Conservation (phyloP, 129 eudicot genomes). For the Flaveria bidentis region DNA sequence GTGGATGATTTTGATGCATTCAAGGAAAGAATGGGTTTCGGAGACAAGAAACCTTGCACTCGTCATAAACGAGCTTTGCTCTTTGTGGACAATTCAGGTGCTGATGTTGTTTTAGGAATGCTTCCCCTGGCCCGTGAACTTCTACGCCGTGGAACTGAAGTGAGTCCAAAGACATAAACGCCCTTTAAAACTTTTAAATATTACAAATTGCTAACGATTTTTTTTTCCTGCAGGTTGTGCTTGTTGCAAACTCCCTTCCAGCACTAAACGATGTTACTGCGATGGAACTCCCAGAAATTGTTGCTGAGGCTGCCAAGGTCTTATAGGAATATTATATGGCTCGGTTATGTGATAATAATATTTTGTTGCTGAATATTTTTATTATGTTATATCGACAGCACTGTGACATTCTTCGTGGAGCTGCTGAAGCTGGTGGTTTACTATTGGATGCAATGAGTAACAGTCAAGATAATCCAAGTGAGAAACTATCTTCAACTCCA, state of each 20-base stretch:
- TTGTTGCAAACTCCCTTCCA: conserved; percentile 96
- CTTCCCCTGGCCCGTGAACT: conserved; percentile 98
- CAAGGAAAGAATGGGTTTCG: conserved; percentile 72
- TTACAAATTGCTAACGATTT: neutral
- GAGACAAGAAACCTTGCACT: conserved; percentile 42
- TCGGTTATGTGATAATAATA: neutral
- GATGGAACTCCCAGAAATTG: conserved; percentile 92
- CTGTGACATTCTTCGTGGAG: conserved; percentile 96
- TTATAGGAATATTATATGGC: neutral
- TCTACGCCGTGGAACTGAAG: conserved; percentile 95
- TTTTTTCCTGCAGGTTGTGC: conserved; percentile 66
- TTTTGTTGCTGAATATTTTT: neutral
- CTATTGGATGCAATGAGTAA: conserved; percentile 95
- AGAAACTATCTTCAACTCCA: conserved; percentile 60
- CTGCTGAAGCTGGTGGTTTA: conserved; percentile 97
- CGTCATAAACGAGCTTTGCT: conserved; percentile 86
- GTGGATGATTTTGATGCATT: conserved; percentile 91
- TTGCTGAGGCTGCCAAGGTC: conserved; percentile 99
- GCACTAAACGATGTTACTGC: conserved; percentile 96
- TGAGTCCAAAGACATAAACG: conserved; percentile 31
- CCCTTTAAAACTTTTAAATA: neutral
- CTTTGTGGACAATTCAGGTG: conserved; percentile 97
- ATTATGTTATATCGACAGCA: conserved; percentile 49
- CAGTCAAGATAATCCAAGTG: conserved; percentile 52
- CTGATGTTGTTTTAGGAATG: conserved; percentile 94